phyloP scores from a whole-genome alignment of 2,329 filamentous ascomycete species.

The Emergomyces pasteurianus region DNA sequence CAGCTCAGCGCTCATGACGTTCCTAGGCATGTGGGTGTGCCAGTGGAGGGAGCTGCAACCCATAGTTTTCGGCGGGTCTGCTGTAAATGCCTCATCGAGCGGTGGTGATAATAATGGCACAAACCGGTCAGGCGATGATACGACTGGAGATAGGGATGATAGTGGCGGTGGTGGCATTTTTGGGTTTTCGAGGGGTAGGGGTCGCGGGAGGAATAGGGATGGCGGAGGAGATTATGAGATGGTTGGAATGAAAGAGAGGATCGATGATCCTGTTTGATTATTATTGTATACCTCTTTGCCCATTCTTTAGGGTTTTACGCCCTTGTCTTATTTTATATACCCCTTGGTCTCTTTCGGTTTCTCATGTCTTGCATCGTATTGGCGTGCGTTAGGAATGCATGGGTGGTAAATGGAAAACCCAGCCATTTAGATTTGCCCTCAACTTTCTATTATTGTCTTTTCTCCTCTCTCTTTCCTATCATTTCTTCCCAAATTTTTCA shows the following conservation, averaged over 20 bases:
- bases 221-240: constrained; percentile 48
- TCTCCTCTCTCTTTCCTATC: background rate
- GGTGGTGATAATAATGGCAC: constrained; percentile 39
- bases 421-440: background rate
- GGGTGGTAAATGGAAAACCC: background rate
- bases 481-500: background rate
- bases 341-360: background rate
- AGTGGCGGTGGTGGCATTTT: constrained; percentile 6
- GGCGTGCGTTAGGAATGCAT: background rate
- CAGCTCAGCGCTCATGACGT: constrained; percentile 52
- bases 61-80: constrained; percentile 61
- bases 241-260: constrained; percentile 40
- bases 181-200: constrained; percentile 13
- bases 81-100: constrained; percentile 9
- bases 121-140: constrained; percentile 11
- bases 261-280: constrained; percentile 42
- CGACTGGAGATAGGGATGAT: constrained; percentile 21
- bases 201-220: constrained; percentile 15
- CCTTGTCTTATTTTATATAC: background rate
- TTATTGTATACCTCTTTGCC: background rate
- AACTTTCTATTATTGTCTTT: background rate
- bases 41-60: constrained; percentile 80
- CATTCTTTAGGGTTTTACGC: background rate
- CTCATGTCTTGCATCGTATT: background rate
- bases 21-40: constrained; percentile 77